A percentile compares a stretch with the other conserved stretches of the same genome.
phyloP scores from a whole-genome alignment of 2,329 filamentous ascomycete species.

The Exophiala sp. region DNA sequence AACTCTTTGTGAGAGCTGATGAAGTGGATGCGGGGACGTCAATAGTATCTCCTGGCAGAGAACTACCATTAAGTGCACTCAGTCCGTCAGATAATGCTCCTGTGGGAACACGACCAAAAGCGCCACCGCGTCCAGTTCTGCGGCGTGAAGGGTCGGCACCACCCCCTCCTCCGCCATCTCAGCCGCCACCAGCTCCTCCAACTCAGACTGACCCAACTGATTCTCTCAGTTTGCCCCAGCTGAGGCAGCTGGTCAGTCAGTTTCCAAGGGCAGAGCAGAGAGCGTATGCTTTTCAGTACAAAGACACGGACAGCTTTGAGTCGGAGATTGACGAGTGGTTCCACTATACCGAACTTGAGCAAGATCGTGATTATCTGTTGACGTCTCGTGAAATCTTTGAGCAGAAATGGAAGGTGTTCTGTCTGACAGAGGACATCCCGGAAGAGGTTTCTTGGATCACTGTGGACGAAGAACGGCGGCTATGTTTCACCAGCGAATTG shows the following conservation, averaged over 20 bases:
- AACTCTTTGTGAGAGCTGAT: slow-evolving; percentile 42
- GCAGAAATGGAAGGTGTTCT: slow-evolving; percentile 62
- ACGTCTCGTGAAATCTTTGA: slow-evolving; percentile 72
- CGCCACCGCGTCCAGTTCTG: slow-evolving; percentile 28
- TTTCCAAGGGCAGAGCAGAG: slow-evolving; percentile 63
- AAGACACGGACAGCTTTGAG: slow-evolving; percentile 65
- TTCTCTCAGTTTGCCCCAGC: slow-evolving; percentile 68
- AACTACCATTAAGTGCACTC: slow-evolving; percentile 23
- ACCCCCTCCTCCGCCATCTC: slow-evolving; percentile 43
- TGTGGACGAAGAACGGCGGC: slow-evolving; percentile 49
- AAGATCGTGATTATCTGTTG: slow-evolving; percentile 73
- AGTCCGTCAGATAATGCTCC: slow-evolving; percentile 9
- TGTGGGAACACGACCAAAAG: slow-evolving; percentile 13
- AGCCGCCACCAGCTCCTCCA: slow-evolving; percentile 40
- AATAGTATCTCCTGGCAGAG: slow-evolving; percentile 35
- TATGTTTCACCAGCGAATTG: slow-evolving; percentile 38
- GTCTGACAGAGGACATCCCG: slow-evolving; percentile 36
- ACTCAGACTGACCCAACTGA: slow-evolving; percentile 46
- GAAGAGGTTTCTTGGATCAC: slow-evolving; percentile 59
- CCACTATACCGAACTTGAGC: slow-evolving; percentile 64
- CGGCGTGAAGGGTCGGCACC: slow-evolving; percentile 34
- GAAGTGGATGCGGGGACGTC: slow-evolving; percentile 46
- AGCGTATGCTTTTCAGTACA: slow-evolving; percentile 80
- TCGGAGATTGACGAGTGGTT: slow-evolving; percentile 99
- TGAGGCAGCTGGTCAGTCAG: slow-evolving; percentile 66